Base-by-base conservation (phyloP, 2,329 filamentous ascomycete species). In the Stagonosporopsis rhizophila region DNA sequence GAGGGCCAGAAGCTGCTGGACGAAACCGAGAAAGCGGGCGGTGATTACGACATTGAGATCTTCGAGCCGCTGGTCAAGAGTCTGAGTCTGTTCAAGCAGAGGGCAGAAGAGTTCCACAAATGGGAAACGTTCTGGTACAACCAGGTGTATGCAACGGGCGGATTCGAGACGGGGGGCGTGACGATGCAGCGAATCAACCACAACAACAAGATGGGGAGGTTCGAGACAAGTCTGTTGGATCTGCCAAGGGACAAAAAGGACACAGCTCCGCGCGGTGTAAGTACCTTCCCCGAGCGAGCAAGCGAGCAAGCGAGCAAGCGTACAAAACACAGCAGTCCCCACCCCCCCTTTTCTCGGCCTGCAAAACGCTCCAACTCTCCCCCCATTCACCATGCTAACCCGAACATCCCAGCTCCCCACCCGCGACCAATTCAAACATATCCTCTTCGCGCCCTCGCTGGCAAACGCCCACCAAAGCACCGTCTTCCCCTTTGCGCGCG, bases 351-450 rank as follows among this genome's bases (percentile, higher is more conserved):
- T n/a, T n/a, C n/a, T n/a, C n/a, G n/a, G n/a, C n/a, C n/a, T n/a
- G n/a, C n/a, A n/a, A n/a, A n/a, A n/a, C n/a, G n/a, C n/a, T n/a
- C n/a, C n/a, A n/a, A n/a, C n/a, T n/a, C 27, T 30, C 23, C 4
- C 23, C 4, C 23, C 23, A 25, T 4, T 4, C 23, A 25, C 23
- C 23, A 4, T 7, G 23, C 27, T 30, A 12, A 30, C 27, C 6
- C 27, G 9, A 4, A 25, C 23, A 4, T 7, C 11, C 12, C 4
- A 52, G 73, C 84, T 96, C 4, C 90, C 91, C 35, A 91, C 91
- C 66, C 88, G 94, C 62, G 90, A 90, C 5, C 95, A 98, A 77
- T 99, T 92, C 82, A 96, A 96, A 76, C 95, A 97, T 76, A 84
- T 96, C 70, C 79, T 99, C 53, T 96, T 93, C 72, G 94, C 90